Evolutionary conservation across 352 stramenopile species (phyloP), one percentile per base, ranked within the genome.

Genomic region (Pythium brachiatum): DNA sequence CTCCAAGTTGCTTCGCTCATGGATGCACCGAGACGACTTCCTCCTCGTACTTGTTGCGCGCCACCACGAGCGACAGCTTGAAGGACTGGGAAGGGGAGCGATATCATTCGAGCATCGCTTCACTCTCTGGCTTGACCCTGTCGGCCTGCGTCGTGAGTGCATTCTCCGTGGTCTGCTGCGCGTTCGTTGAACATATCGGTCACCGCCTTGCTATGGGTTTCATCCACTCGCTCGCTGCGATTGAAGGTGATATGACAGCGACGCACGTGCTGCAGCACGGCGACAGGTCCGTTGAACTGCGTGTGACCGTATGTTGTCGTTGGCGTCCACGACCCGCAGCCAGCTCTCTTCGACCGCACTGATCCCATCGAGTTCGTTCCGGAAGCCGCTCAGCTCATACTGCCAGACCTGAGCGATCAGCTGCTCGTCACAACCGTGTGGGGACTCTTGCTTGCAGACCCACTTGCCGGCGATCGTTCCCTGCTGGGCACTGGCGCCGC

Each of bases 201-300:
- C n/a, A 54, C 7, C 15, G 26, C 13, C 18, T 44, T 18, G 12
- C 39, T 38, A n/a, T n/a, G n/a, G n/a, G n/a, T n/a, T 34, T 7
- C 31, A 38, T 8, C 18, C 23, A 13, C 54, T 27, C 18, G 44
- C n/a, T 29, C 4, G 44, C 20, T n/a, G n/a, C n/a, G n/a, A n/a
- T n/a, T n/a, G n/a, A n/a, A n/a, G n/a, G n/a, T n/a, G 32, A 66
- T 57, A 1, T 27, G 27, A 2, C 9, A 31, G 21, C 59, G 50
- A 7, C 41, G 59, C 3, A 66, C 29, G 51, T 66, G 59, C 51
- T 66, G 59, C 6, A 66, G 34, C 6, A 55, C 50, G 0, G 50
- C 60, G 11, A 66, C 41, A 16, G 59, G 29, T 27, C 23, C n/a
- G 2, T n/a, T 27, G n/a, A 66, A 11, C 15, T 60, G 59, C 29